Conservation (phyloP, 140 eudicot genomes). For the Ambrosia hybrid region DNA sequence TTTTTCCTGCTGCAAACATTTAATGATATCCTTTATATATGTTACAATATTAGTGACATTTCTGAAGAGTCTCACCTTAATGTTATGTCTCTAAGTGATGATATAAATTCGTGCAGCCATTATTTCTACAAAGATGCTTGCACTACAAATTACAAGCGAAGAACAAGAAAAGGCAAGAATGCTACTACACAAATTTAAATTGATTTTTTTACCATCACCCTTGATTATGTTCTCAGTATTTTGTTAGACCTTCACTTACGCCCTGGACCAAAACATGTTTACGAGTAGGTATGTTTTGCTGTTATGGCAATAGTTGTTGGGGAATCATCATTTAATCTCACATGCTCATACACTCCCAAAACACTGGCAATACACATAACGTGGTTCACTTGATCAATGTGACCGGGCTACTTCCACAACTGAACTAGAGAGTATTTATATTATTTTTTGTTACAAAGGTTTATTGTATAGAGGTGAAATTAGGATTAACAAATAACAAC, state of each 20-base stretch:
- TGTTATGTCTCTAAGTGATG: conserved; percentile 14
- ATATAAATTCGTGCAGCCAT: conserved; percentile 63
- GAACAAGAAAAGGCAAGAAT: conserved; percentile 60
- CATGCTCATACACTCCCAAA: too few relatives aligned
- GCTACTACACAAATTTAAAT: conserved; percentile 19
- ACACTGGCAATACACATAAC: too few relatives aligned
- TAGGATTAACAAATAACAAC: too few relatives aligned
- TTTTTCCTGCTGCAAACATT: not conserved
- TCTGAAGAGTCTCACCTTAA: conserved; percentile 7
- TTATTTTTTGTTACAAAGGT: too few relatives aligned
- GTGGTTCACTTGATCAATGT: too few relatives aligned
- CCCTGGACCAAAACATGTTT: conserved; percentile 5
- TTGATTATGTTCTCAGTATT: not conserved
- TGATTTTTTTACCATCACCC: conserved; percentile 10
- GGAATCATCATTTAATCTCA: too few relatives aligned
- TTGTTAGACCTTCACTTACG: not conserved
- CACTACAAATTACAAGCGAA: conserved; percentile 75
- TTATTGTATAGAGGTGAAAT: too few relatives aligned
- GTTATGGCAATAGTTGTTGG: too few relatives aligned
- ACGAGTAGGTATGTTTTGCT: too few relatives aligned
- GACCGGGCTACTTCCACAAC: too few relatives aligned
- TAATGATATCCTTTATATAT: not conserved
- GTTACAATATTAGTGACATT: conserved; percentile 9
- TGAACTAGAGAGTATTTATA: not conserved
- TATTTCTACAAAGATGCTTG: conserved; percentile 85